phyloP scores from a whole-genome alignment of 2,329 filamentous ascomycete species.

The Alternaria triticina region DNA sequence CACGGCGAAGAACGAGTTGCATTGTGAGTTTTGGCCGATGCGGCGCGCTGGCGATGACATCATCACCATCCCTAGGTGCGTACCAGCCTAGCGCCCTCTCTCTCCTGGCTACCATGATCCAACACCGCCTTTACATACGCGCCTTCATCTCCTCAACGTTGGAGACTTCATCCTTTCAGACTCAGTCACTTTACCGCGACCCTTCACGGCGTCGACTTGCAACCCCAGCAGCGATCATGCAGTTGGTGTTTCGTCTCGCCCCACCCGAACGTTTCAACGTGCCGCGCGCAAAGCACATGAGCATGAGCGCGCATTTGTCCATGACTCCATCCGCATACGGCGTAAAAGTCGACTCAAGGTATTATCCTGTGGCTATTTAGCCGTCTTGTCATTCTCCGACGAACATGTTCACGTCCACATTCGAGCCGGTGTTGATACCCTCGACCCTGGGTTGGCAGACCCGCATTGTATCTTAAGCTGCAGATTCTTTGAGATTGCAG shows the following conservation, averaged over 20 bases:
- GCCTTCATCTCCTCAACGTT: background rate
- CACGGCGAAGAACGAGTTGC: background rate
- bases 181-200: background rate
- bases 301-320: background rate
- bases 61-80: background rate
- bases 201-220: background rate
- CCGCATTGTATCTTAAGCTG: slow-evolving; percentile 2
- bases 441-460: background rate
- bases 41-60: background rate
- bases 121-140: background rate
- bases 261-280: slow-evolving; percentile 26
- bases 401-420: background rate
- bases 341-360: background rate
- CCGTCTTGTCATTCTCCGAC: background rate
- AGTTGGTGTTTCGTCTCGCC: slow-evolving; percentile 27
- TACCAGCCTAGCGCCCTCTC: background rate
- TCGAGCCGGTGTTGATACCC: background rate
- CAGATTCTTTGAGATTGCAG: slow-evolving; percentile 14
- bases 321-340: background rate
- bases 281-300: slow-evolving; percentile 4
- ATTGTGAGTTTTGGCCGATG: background rate
- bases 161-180: background rate
- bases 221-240: slow-evolving; percentile 26
- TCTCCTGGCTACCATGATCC: background rate
- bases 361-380: background rate